Conservation (phyloP, 2,329 filamentous ascomycete species). For the Botrytis fabae region DNA sequence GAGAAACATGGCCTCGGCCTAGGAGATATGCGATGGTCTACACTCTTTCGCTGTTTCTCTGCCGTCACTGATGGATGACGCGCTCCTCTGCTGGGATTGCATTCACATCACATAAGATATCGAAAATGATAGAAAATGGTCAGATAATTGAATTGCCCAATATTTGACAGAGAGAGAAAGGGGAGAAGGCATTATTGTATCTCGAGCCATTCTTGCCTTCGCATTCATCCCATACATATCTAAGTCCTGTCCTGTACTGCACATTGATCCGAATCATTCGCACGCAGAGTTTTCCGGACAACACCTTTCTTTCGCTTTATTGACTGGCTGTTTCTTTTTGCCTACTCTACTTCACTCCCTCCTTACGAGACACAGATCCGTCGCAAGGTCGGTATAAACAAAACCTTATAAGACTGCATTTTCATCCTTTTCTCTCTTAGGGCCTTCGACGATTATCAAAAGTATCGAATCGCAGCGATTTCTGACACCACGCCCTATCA, state of each 20-base stretch:
- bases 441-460: constrained; percentile 1
- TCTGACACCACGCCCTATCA: constrained; percentile 4
- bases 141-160: background rate
- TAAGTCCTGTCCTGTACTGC: background rate
- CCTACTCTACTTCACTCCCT: background rate
- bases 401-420: background rate
- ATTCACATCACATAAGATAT: background rate
- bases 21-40: background rate
- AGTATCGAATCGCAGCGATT: constrained; percentile 15
- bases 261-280: background rate
- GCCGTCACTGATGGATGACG: background rate
- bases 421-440: background rate
- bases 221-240: background rate
- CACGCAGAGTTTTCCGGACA: background rate
- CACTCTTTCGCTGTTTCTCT: too few relatives aligned
- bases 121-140: background rate
- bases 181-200: background rate
- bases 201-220: background rate
- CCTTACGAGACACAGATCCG: background rate
- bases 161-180: background rate
- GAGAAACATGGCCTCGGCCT: background rate
- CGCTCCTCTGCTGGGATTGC: background rate
- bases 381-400: background rate
- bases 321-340: background rate
- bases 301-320: background rate